Conservation (phyloP, 805 yeast species). For the Helenozyma baotianmanensis region DNA sequence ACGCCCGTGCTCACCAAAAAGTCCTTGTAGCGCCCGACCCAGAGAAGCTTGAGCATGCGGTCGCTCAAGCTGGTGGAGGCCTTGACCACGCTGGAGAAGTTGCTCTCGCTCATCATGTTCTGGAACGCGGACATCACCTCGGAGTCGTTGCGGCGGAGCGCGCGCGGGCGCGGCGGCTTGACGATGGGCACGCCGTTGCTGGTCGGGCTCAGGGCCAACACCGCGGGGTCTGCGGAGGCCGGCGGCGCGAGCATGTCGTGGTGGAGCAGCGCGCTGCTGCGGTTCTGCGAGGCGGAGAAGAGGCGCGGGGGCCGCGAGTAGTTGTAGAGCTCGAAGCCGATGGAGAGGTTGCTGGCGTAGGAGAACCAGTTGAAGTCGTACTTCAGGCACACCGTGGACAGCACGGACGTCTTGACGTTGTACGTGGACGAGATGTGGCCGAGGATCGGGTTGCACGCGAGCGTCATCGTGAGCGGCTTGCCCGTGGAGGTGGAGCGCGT, state of each 20-base stretch:
- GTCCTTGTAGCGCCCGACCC: conserved; percentile 87
- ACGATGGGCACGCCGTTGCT: background rate
- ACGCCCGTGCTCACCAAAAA: conserved; percentile 75
- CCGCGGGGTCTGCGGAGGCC: conserved; percentile 3
- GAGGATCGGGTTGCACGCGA: conserved; percentile 81
- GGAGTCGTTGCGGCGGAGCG: background rate
- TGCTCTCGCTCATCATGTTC: conserved; percentile 45
- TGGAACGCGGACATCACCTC: conserved; percentile 49
- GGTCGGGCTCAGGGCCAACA: conserved; percentile 1
- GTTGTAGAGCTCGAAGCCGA: conserved; percentile 85
- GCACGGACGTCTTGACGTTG: conserved; percentile 72
- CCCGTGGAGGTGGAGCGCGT: conserved; percentile 84
- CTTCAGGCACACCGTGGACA: conserved; percentile 73
- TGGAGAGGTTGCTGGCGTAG: conserved; percentile 76
- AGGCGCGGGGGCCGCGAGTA: conserved; percentile 20
- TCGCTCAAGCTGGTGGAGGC: conserved; percentile 66
- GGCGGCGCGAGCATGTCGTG: conserved; percentile 12
- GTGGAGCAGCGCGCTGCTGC: conserved; percentile 6
- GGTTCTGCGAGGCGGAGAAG: conserved; percentile 1
- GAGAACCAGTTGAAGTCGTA: conserved; percentile 91
- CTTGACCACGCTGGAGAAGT: conserved; percentile 69
- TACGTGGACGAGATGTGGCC: conserved; percentile 89
- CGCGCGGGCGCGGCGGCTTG: background rate
- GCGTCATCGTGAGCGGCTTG: conserved; percentile 82
- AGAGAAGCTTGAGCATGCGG: conserved; percentile 56